Conservation (phyloP, 1,139 yeast genomes). For the Trichomonascaceae sp. region DNA sequence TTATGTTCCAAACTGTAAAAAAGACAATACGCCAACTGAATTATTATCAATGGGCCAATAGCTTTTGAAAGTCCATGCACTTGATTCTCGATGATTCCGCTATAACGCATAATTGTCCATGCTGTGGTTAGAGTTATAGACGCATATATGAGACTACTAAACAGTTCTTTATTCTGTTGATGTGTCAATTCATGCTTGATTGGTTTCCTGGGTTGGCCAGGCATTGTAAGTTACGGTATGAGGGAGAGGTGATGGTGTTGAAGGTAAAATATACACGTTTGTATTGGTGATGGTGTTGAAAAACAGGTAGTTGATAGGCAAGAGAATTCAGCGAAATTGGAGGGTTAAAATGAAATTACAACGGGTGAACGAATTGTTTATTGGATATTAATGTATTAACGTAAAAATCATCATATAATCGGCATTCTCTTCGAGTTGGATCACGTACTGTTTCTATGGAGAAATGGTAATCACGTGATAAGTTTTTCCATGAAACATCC, state of each 20-base stretch:
- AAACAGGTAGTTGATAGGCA: no score
- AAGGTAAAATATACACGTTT: neutral
- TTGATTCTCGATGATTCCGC: slow-evolving; percentile 5
- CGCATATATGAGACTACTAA: slow-evolving; percentile 4
- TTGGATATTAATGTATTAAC: no score
- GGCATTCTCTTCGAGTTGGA: no score
- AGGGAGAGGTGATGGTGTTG: neutral
- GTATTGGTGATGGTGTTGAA: neutral
- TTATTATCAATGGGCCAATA: slow-evolving; percentile 19
- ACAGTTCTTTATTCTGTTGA: neutral
- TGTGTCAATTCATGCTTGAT: neutral
- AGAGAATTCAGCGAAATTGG: no score
- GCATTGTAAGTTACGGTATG: neutral
- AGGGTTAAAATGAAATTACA: no score
- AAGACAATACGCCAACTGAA: slow-evolving; percentile 26
- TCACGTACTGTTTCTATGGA: no score
- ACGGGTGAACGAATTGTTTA: no score
- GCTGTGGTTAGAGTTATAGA: neutral
- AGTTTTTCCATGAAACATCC: no score
- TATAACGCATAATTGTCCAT: neutral
- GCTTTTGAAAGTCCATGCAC: slow-evolving; percentile 22
- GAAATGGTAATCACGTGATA: no score
- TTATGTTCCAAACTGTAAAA: slow-evolving; percentile 21
- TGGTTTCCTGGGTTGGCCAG: slow-evolving; percentile 1
- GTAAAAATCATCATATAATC: no score